These are phyloP conservation scores for Nidularia pulvinata DNA, from an alignment of 768 basidiomycete species.

Conservation along the genomic window DNA sequence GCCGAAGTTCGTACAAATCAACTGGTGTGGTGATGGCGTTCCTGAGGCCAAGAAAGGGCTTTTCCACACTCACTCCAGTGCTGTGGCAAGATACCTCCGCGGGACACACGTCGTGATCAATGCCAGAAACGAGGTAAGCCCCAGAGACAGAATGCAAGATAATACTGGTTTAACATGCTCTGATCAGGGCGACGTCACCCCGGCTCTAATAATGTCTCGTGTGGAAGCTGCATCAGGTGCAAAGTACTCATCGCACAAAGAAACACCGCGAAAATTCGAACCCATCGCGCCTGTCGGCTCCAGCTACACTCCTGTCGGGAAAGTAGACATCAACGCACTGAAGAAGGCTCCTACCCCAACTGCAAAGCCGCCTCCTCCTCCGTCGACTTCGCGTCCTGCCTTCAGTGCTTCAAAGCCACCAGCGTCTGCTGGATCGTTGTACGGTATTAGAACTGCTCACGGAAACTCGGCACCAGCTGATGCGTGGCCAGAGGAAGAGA, in stretches of 20 bases:
- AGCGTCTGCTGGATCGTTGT: constrained; percentile 39
- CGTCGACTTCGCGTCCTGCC: constrained; percentile 44
- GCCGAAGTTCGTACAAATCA: constrained; percentile 92
- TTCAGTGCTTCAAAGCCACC: constrained; percentile 38
- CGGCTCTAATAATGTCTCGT: constrained; percentile 79
- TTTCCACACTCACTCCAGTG: constrained; percentile 84
- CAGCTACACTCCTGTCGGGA: constrained; percentile 74
- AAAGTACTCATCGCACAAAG: constrained; percentile 84
- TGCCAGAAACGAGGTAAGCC: constrained; percentile 80
- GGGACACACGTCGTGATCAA: constrained; percentile 86
- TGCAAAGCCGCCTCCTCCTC: constrained; percentile 33
- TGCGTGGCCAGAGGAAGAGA: constrained; percentile 57
- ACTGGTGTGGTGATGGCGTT: constrained; percentile 98
- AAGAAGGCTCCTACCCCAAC: constrained; percentile 42
- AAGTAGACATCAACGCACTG: constrained; percentile 64
- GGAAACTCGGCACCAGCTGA: constrained; percentile 46
- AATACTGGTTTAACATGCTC: background rate
- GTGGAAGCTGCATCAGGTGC: constrained; percentile 92
- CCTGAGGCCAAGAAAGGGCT: constrained; percentile 91
- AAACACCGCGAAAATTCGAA: constrained; percentile 68
- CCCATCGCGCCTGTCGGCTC: constrained; percentile 85
- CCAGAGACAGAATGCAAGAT: background rate
- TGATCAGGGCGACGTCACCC: constrained; percentile 74
- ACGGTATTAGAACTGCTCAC: constrained; percentile 28
- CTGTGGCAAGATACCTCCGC: constrained; percentile 79